Evolutionary conservation across 192 early-diverging fungal genomes (phyloP), one percentile per base, ranked within the genome.

Genomic region (Spizellomyces punctatus): DNA sequence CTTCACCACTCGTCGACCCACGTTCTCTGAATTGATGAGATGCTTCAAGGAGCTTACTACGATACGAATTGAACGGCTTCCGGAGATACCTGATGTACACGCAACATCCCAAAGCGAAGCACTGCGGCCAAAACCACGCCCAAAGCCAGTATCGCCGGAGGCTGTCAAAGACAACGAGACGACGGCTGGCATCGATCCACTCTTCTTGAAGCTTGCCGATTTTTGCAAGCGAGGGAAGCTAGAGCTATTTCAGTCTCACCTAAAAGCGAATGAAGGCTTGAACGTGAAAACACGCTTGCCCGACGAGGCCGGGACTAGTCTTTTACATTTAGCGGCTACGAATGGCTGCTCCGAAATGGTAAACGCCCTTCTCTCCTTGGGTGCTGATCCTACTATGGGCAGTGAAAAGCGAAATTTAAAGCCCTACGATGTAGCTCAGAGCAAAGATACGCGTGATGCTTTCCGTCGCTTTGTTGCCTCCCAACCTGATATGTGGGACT

Each of bases 301-400:
- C 4, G 76, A 80, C 44, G 46, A 56, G 5, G 56, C 58, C 49
- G 85, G 82, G 6, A 78, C 75, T 7, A 66, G 91, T 0, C 79
- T 95, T 8, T 75, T 98, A 19, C 95, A 99, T 71, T 63, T 93
- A 27, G 93, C 94, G 0, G 74, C 94, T 6, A 52, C 61, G n/a
- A 68, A 76, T 5, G 89, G 89, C 0, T 88, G 89, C 50, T 50
- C 73, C 0, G 82, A 83, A 4, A 75, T 92, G 12, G 86, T 96
- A 0, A 79, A 81, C 5, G 80, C 87, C 16, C 76, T 99, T 19
- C 80, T 93, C 41, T 79, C 88, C 41, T 67, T 79, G 49, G 84
- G 89, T n/a, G 95, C 92, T 0, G 91, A 99, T 64, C 96, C 96
- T 1, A 91, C 88, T 0, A 56, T 85, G 0, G 46, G 60, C 17